Evolutionary conservation across 441 rosid species (phyloP), one percentile per base, ranked within the genome.

Genomic region (Eutrema salsugineum): DNA sequence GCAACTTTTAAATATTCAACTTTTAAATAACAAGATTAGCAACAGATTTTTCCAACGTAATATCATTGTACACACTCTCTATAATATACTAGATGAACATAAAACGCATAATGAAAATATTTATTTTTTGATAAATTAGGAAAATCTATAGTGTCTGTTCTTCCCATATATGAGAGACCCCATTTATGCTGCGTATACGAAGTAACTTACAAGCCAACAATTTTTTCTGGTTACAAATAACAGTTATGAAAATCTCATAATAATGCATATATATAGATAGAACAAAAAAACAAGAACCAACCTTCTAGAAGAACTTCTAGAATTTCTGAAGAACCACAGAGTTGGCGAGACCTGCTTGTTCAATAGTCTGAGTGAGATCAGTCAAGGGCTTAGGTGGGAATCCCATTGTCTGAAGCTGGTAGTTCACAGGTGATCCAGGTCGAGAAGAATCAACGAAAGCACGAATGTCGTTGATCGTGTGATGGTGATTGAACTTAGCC

Each of bases 381-480:
- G 78, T 51, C 20, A 93, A 91, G 59, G 85, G 79, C 82, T 85
- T 84, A 0, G 97, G 98, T 57, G 98, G 97, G 73, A 94, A 94
- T 24, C 97, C 98, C 98, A 91, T 91, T 67, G 87, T 72, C 79
- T 89, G 97, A 77, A 93, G 90, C 58, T 86, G 94, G 80, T 91
- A 93, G 67, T 81, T 84, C 59, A 77, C 72, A 1, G 85, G 80
- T 60, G 59, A 70, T 35, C 87, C 93, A 11, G 97, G 89, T 36
- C 93, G 82, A 54, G 96, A 89, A 6, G 94, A 83, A 73, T 89
- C 84, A 22, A 94, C 89, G 70, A 85, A 87, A 58, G 73, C 70
- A 28, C 87, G 89, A 64, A 92, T 81, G 68, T 88, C 91, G 20
- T 74, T 81, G 44, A 94, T 54, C 4, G 91, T 88, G 73, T 88